Evolutionary conservation across 1,284 basidiomycete genomes (phyloP), one percentile per base, ranked within the genome.

Genomic region (Apiotrichum mycotoxinovorans): DNA sequence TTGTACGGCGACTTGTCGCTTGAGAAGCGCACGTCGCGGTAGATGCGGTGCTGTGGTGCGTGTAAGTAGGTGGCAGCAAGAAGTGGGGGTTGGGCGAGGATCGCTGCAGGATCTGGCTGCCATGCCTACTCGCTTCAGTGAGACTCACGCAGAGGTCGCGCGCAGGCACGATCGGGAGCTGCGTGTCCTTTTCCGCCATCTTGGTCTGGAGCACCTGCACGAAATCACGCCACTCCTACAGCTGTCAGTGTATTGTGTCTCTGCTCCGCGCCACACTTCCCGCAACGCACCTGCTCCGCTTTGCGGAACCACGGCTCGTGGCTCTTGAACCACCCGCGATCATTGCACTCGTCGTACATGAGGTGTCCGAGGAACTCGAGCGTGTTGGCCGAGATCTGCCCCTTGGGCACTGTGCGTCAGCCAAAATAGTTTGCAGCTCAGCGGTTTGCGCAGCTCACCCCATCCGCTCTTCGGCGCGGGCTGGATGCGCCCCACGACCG

Each of bases 361-460:
- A 96, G 78, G 46, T 87, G 80, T 8, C 69, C 74, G 58, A 95
- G 75, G 70, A 95, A 95, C 66, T 88, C 78, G 33, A 96, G 73
- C 1, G 88, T 89, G 66, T 94, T 92, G 63, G 84, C 80, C 2
- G 91, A 94, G 69, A 96, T 85, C 69, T 86, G 85, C 3, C 92
- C 92, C 8, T 88, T 82, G 0, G 91, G 87, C 0, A 91, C 92
- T 90, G 65, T 55, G 18, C 20, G 51, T 58, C 11, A 63, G 58
- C 47, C 10, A 12, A 38, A 35, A 3, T 37, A 3, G 22, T 20
- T 7, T 17, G 30, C 33, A 18, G 9, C n/a, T 8, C 17, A 41
- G 34, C 7, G 9, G 20, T 30, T 12, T 22, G 11, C n/a, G 11
- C 8, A 43, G 76, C 81, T 53, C 60, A 88, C 89, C 89, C 78